phyloP scores from a whole-genome alignment of 768 basidiomycete species.

The Porphyrellus cyaneotinctus region DNA sequence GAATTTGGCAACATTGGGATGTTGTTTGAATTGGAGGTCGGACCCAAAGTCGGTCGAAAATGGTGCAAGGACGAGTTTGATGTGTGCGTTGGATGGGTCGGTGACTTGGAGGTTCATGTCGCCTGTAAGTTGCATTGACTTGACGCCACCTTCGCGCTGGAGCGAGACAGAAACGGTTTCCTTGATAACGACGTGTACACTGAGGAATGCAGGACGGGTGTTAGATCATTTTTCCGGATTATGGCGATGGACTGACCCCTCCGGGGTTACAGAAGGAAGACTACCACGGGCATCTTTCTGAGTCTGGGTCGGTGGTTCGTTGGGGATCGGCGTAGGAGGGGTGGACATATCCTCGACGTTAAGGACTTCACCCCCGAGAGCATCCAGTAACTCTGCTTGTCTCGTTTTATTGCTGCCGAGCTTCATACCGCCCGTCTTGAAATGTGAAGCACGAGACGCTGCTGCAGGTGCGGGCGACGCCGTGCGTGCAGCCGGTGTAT shows the following conservation, averaged over 20 bases:
- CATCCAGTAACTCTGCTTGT: constrained; percentile 83
- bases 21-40: constrained; percentile 92
- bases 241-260: constrained; percentile 50
- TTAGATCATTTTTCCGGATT: neutral
- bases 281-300: constrained; percentile 55
- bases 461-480: constrained; percentile 44
- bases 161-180: constrained; percentile 80
- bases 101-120: constrained; percentile 90
- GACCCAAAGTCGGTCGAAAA: constrained; percentile 56
- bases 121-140: constrained; percentile 88
- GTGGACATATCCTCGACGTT: constrained; percentile 49
- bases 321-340: constrained; percentile 47
- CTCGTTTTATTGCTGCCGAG: constrained; percentile 89
- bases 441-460: constrained; percentile 64
- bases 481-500: constrained; percentile 42
- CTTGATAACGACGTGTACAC: constrained; percentile 82
- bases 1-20: constrained; percentile 91
- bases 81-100: constrained; percentile 65
- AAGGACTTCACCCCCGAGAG: constrained; percentile 74
- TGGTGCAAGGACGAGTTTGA: constrained; percentile 63
- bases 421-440: constrained; percentile 97
- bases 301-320: constrained; percentile 41
- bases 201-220: constrained; percentile 27
- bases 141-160: constrained; percentile 85
- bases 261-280: constrained; percentile 68